Evolutionary conservation across 2,329 filamentous ascomycete species (phyloP).

Genomic region (Hymenoscyphus occultus): DNA sequence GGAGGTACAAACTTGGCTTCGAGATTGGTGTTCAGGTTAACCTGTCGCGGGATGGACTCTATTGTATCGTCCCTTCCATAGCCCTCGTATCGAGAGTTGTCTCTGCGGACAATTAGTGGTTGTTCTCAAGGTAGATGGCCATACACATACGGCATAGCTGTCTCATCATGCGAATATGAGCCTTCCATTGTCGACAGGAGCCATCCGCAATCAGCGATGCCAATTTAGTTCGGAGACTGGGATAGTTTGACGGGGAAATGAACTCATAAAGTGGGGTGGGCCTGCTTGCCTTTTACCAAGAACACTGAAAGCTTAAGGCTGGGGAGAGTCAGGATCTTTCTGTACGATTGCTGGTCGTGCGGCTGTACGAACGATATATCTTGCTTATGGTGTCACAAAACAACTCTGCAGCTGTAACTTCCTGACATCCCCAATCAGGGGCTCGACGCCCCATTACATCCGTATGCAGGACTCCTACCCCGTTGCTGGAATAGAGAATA

Average conservation of each 20-base stretch:
- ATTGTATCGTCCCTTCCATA: slow-evolving; percentile 16
- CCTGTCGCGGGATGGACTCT: slow-evolving; percentile 17
- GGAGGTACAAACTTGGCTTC: slow-evolving; percentile 18
- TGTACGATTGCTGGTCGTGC: not conserved
- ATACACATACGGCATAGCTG: not conserved
- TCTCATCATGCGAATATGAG: not conserved
- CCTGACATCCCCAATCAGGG: not conserved
- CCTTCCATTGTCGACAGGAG: not conserved
- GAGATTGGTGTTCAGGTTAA: slow-evolving; percentile 25
- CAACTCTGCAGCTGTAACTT: not conserved
- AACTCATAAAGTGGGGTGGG: not conserved
- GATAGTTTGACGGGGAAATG: not conserved
- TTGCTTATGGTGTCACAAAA: not conserved
- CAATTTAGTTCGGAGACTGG: not conserved
- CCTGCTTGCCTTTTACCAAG: not conserved
- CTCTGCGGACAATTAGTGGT: not conserved
- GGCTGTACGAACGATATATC: not conserved
- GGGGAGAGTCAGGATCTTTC: not conserved
- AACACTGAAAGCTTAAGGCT: not conserved
- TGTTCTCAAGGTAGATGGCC: not conserved
- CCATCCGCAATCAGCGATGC: not conserved
- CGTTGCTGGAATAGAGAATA: not conserved
- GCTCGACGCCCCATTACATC: not conserved
- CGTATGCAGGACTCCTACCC: not conserved
- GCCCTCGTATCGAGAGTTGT: slow-evolving; percentile 16